Percentiles rank a stretch among this genome's conserved stretches.
phyloP scores from a whole-genome alignment of 2,329 filamentous ascomycete genomes.

The Xylogone sp. region DNA sequence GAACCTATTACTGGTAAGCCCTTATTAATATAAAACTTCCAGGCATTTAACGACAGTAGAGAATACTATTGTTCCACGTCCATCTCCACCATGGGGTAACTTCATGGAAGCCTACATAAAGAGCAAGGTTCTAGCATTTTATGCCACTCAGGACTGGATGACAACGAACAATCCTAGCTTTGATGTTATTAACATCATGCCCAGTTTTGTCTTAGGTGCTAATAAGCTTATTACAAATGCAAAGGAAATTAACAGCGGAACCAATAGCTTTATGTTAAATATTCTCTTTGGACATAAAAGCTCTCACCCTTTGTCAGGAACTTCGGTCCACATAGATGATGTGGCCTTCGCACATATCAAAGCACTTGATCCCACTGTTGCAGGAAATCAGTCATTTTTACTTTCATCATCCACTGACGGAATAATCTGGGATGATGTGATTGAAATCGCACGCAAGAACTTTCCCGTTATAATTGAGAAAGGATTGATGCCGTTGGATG shows the following conservation, averaged over 20 bases:
- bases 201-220: constrained; percentile 1
- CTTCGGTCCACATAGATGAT: constrained; percentile 1
- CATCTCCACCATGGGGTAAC: constrained; percentile 13
- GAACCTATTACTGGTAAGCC: too few relatives aligned
- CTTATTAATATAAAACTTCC: too few relatives aligned
- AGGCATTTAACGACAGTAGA: constrained; percentile 8
- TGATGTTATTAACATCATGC: constrained; percentile 3
- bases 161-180: not conserved
- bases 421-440: constrained; percentile 31
- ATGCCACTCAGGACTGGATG: constrained; percentile 18
- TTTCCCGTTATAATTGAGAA: constrained; percentile 23
- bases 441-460: constrained; percentile 26
- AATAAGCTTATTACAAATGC: constrained; percentile 4
- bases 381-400: constrained; percentile 30
- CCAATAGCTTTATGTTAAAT: constrained; percentile 25
- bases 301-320: not conserved
- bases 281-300: not conserved
- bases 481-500: constrained; percentile 20
- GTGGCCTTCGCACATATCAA: constrained; percentile 30
- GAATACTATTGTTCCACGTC: constrained; percentile 16
- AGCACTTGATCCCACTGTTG: constrained; percentile 29
- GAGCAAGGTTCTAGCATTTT: constrained; percentile 24
- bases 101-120: constrained; percentile 27
- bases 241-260: constrained; percentile 7
- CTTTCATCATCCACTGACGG: constrained; percentile 13